Base-by-base conservation (phyloP, 1,284 basidiomycete species). In the Leccinum insolens region DNA sequence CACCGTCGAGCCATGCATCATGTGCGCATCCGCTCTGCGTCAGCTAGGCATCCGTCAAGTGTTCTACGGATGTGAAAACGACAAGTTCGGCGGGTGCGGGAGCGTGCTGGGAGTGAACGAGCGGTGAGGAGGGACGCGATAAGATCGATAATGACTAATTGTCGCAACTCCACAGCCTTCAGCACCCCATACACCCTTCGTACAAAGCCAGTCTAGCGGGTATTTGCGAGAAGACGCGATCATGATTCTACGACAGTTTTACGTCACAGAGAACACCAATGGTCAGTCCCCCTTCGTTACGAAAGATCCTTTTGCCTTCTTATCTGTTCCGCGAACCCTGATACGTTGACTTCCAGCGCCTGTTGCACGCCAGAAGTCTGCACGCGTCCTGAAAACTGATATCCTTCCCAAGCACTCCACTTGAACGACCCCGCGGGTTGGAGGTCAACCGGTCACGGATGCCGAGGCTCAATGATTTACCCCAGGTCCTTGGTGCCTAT, bases 1-100 rank as follows among this genome's bases (percentile, higher is more conserved):
- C 65, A 99, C 98, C 0, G 96, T 99, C 65, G 98, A 99, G 81
- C 98, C 98, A 0, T 99, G 98, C 80, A 95, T 99, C 76, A 99
- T 99, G 98, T 99, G 98, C 73, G 95, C 96, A 5, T 95, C 94
- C 34, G 98, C 97, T 6, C 85, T 99, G 61, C 87, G 97, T 63
- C 97, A 99, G 80, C 82, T 97, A 69, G 96, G 97, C 7, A 96
- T 99, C 75, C 88, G 89, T 67, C 87, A 92, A 68, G 97, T 99
- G 3, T 94, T 91, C 68, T 99, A 95, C 78, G 98, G 98, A 1
- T 98, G 95, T 74, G 94, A 89, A 20, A 99, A 99, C 78, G 97
- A 99, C 74, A 88, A 96, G 65, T 99, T 99, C 74, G 98, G 98
- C 7, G 98, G 98, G 2, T 98, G 96, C 78, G 97, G 95, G 52